Evolutionary conservation across 495 filamentous ascomycete species (phyloP).

Genomic region (Bacidia rubella): DNA sequence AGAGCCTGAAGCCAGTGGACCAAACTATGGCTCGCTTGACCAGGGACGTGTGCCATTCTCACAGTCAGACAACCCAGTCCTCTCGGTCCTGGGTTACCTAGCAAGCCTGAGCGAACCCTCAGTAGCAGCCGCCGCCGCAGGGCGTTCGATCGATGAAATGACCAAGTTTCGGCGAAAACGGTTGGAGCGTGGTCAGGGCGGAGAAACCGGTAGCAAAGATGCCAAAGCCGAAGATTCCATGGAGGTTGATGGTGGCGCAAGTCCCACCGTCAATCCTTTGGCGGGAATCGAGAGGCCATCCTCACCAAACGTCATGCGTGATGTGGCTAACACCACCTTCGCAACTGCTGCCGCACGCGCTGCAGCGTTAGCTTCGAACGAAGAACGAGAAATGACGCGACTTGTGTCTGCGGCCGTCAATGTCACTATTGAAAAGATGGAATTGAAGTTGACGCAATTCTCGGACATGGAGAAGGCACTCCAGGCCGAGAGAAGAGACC

Average conservation of each 20-base stretch:
- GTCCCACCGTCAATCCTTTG: conserved; percentile 13
- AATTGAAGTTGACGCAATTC: conserved; percentile 82
- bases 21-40: conserved; percentile 47
- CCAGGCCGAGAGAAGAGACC: conserved; percentile 80
- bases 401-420: conserved; percentile 79
- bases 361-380: conserved; percentile 78
- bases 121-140: conserved; percentile 78
- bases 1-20: conserved; percentile 53
- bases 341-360: conserved; percentile 75
- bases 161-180: conserved; percentile 57
- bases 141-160: conserved; percentile 72
- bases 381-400: conserved; percentile 89
- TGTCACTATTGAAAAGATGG: conserved; percentile 67
- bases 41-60: conserved; percentile 70
- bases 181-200: conserved; percentile 45
- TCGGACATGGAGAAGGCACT: conserved; percentile 87
- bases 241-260: conserved; percentile 43
- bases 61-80: conserved; percentile 83
- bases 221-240: conserved; percentile 52
- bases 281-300: conserved; percentile 7
- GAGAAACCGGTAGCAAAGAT: conserved; percentile 42
- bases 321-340: conserved; percentile 58
- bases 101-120: conserved; percentile 77
- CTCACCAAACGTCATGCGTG: conserved; percentile 20
- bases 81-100: conserved; percentile 88